These are phyloP conservation scores for Shiraia bambusicola DNA, from an alignment of 2,329 filamentous ascomycete genomes.

Conservation along the genomic window DNA sequence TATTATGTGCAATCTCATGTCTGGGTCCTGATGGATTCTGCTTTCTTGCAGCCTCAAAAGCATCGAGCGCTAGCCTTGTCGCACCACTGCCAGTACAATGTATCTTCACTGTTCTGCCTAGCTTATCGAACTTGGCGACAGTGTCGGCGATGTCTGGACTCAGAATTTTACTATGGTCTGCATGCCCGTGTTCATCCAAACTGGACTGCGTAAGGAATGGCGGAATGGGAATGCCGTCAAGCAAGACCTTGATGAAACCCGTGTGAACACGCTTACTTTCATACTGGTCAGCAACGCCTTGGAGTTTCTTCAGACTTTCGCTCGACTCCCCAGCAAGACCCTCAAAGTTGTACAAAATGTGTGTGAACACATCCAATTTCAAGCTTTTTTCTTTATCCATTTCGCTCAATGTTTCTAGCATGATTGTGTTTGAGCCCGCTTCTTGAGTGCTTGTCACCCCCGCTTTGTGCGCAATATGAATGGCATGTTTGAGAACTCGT, in stretches of 20 bases:
- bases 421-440: conserved; percentile 30
- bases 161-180: conserved; percentile 24
- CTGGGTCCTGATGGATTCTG: conserved; percentile 27
- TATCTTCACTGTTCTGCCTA: conserved; percentile 38
- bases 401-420: conserved; percentile 28
- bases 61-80: conserved; percentile 34
- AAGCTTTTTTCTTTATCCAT: conserved; percentile 26
- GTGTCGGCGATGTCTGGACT: conserved; percentile 23
- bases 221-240: conserved; percentile 38
- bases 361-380: conserved; percentile 23
- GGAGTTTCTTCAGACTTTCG: conserved; percentile 17
- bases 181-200: conserved; percentile 25
- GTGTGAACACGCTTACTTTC: conserved; percentile 33
- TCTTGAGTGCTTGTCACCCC: conserved; percentile 40
- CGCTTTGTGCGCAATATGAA: conserved; percentile 23
- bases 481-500: conserved; percentile 22
- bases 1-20: conserved; percentile 40
- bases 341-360: conserved; percentile 15
- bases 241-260: conserved; percentile 40
- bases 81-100: conserved; percentile 38
- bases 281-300: conserved; percentile 26
- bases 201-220: conserved; percentile 33
- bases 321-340: conserved; percentile 8
- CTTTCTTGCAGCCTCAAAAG: conserved; percentile 27
- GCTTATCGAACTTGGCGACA: conserved; percentile 31